Percentiles rank a stretch among this genome's conserved stretches.
Evolutionary conservation across 2,329 filamentous ascomycete species (phyloP).

Genomic region (Apiospora pterosperma): DNA sequence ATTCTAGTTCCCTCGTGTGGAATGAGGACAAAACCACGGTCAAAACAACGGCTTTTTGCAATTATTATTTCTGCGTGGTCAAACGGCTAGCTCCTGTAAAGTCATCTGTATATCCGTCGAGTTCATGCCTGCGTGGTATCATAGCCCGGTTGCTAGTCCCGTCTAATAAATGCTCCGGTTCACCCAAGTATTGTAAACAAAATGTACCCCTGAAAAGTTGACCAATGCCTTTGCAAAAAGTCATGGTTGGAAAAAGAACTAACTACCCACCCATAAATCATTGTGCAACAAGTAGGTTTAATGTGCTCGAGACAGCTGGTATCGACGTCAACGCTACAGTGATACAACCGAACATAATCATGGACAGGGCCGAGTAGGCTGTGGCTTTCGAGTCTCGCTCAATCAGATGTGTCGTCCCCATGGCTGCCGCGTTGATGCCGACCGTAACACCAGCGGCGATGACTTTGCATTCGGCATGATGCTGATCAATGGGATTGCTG

Average conservation of each 20-base stretch:
- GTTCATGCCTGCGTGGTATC: neutral
- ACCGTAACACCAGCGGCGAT: conserved; percentile 50
- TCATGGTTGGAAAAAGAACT: neutral
- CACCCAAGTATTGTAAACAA: neutral
- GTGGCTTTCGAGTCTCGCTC: conserved; percentile 49
- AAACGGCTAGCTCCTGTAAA: neutral
- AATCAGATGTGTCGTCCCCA: conserved; percentile 57
- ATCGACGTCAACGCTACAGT: conserved; percentile 53
- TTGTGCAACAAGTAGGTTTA: conserved; percentile 30
- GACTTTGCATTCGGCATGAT: conserved; percentile 22
- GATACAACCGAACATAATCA: conserved; percentile 55
- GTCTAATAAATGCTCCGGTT: neutral
- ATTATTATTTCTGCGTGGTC: neutral
- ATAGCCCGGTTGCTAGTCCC: neutral
- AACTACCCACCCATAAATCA: neutral
- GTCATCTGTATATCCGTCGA: neutral
- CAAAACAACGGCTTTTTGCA: neutral
- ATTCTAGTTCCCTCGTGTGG: too few species aligned
- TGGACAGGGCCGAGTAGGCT: conserved; percentile 53
- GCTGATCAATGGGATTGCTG: neutral
- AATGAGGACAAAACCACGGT: too few species aligned
- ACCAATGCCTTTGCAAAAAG: neutral
- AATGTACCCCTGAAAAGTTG: neutral
- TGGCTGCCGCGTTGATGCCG: conserved; percentile 57
- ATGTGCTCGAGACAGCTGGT: conserved; percentile 37